Evolutionary conservation across 202 grass and related monocot species (phyloP).

Genomic region (Panicum virgatum): DNA sequence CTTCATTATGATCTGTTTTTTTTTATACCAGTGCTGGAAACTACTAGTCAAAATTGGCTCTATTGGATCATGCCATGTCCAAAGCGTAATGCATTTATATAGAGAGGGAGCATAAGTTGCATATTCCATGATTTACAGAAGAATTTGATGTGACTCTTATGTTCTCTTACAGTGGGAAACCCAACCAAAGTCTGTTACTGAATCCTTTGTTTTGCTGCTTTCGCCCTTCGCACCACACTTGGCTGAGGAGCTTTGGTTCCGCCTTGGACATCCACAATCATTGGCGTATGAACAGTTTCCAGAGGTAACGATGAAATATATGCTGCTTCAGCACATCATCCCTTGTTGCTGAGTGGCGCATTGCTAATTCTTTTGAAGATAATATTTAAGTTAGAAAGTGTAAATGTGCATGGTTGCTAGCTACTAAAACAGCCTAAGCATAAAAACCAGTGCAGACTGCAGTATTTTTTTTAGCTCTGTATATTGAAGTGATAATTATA

Average conservation of each 20-base stretch:
- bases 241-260: slow-evolving; percentile 94
- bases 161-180: slow-evolving; percentile 72
- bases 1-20: neutral
- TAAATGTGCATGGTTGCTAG: neutral
- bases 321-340: neutral
- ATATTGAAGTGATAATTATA: neutral
- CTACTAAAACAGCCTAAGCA: neutral
- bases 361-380: neutral
- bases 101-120: neutral
- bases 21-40: neutral
- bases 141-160: slow-evolving; percentile 20
- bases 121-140: neutral
- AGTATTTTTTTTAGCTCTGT: neutral
- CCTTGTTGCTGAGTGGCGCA: neutral
- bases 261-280: slow-evolving; percentile 69
- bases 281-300: slow-evolving; percentile 85
- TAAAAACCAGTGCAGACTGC: neutral
- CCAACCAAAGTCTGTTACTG: slow-evolving; percentile 64
- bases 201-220: slow-evolving; percentile 79
- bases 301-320: slow-evolving; percentile 53
- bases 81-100: neutral
- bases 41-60: neutral
- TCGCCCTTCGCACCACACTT: slow-evolving; percentile 93
- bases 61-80: neutral
- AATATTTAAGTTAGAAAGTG: neutral